Conservation (phyloP, 371 early-diverging fungal species). For the Mortierella polycephala region DNA sequence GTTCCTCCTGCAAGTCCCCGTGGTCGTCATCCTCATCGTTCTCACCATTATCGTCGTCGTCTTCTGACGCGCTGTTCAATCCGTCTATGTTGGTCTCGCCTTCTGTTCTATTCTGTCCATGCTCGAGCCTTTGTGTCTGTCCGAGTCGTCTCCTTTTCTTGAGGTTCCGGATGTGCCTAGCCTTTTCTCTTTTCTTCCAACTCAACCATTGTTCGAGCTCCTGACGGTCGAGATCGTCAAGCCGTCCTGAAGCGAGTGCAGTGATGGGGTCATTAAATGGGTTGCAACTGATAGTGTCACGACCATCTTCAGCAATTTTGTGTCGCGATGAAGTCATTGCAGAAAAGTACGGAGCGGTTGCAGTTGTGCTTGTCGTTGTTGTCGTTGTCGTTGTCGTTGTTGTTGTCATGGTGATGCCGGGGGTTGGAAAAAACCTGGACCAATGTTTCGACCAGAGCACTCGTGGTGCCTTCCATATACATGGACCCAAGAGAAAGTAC, state of each 20-base stretch:
- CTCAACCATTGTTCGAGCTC: slow-evolving; percentile 29
- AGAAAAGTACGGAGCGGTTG: too few relatives aligned
- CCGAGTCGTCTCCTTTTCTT: slow-evolving; percentile 11
- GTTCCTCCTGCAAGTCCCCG: neutral
- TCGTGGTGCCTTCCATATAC: slow-evolving; percentile 39
- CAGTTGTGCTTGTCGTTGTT: neutral
- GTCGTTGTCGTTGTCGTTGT: neutral
- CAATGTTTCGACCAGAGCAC: slow-evolving; percentile 51
- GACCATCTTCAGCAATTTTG: too few relatives aligned
- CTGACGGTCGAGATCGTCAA: slow-evolving; percentile 32
- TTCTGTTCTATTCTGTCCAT: neutral
- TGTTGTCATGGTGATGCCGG: neutral
- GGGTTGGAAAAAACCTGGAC: slow-evolving; percentile 36
- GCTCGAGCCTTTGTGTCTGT: neutral
- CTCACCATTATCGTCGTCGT: neutral
- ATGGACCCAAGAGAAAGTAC: slow-evolving; percentile 35
- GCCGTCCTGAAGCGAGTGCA: slow-evolving; percentile 8
- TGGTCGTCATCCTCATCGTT: neutral
- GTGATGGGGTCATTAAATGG: neutral
- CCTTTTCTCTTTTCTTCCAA: slow-evolving; percentile 22
- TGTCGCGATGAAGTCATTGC: too few relatives aligned
- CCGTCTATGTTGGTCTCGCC: neutral
- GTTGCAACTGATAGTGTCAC: too few relatives aligned
- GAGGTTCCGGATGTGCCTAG: slow-evolving; percentile 3
- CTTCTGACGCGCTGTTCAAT: slow-evolving; percentile 5